Conservation (phyloP, 257 asterid species). For the Solanum chiquidenum region DNA sequence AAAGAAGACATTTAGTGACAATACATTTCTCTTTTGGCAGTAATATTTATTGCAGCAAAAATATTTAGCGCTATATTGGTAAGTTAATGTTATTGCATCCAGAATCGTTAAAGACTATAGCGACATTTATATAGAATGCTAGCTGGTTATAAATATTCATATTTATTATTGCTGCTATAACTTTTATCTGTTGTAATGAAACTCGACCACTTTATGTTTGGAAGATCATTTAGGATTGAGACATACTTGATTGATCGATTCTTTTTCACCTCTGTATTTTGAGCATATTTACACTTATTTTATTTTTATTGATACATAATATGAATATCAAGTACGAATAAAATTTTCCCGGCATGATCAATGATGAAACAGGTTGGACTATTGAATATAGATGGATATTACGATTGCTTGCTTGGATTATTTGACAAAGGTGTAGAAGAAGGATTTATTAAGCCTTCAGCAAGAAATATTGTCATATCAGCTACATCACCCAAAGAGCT, state of each 20-base stretch:
- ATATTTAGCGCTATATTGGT: background rate
- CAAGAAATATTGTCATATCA: slow-evolving; percentile 40
- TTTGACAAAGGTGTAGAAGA: slow-evolving; percentile 58
- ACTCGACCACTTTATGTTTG: background rate
- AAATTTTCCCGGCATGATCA: background rate
- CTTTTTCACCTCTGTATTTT: background rate
- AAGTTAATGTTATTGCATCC: too few species aligned
- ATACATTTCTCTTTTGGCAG: background rate
- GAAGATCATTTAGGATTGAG: background rate
- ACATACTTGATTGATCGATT: background rate
- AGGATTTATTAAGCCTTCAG: slow-evolving; percentile 46
- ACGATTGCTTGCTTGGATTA: slow-evolving; percentile 48
- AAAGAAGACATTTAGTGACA: too few species aligned
- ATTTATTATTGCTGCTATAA: too few species aligned
- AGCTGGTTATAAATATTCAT: too few species aligned
- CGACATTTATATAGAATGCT: too few species aligned
- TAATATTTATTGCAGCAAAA: too few species aligned
- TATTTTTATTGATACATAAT: background rate
- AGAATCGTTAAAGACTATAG: too few species aligned
- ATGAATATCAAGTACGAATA: background rate
- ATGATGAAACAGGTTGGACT: slow-evolving; percentile 40
- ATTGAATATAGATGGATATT: slow-evolving; percentile 49
- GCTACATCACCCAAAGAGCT: slow-evolving; percentile 40
- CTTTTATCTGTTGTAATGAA: background rate
- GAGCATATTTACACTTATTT: background rate